Conservation (phyloP, 345 rosid genomes). For the Boechera retrofracta region DNA sequence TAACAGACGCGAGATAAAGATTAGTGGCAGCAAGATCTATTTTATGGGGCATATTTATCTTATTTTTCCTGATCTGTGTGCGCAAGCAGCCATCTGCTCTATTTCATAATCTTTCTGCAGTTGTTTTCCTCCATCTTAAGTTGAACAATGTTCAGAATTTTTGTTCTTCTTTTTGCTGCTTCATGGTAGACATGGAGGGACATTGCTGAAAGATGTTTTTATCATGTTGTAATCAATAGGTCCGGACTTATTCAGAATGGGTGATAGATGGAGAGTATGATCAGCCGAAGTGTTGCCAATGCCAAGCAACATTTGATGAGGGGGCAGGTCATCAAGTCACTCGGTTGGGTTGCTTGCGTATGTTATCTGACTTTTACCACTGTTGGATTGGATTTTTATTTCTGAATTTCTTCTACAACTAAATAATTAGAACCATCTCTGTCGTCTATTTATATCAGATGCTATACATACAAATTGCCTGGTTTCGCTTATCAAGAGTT, state of each 20-base stretch:
- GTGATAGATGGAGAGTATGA: slow-evolving; percentile 99
- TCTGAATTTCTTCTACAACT: not conserved
- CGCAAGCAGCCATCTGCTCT: slow-evolving; percentile 5
- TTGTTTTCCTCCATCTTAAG: not conserved
- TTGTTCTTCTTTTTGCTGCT: not conserved
- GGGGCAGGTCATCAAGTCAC: slow-evolving; percentile 70
- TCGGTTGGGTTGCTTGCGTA: slow-evolving; percentile 99
- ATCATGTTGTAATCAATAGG: slow-evolving; percentile 51
- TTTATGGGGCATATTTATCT: not conserved
- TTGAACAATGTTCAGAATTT: not conserved
- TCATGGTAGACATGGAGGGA: slow-evolving; percentile 8
- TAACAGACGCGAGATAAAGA: not conserved
- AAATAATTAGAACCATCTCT: slow-evolving; percentile 5
- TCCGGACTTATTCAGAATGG: slow-evolving; percentile 98
- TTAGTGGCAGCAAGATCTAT: slow-evolving; percentile 9
- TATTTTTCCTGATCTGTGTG: slow-evolving; percentile 2
- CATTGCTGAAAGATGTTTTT: slow-evolving; percentile 23
- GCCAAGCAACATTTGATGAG: slow-evolving; percentile 77
- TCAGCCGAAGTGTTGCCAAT: slow-evolving; percentile 93
- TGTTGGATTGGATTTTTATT: slow-evolving; percentile 24
- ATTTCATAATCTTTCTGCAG: not conserved
- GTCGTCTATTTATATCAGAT: slow-evolving; percentile 56
- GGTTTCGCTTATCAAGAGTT: slow-evolving; percentile 79
- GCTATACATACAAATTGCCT: slow-evolving; percentile 88
- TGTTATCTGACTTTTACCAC: slow-evolving; percentile 46